Conservation (phyloP, 768 basidiomycete species). For the Nidularia pulvinata region DNA sequence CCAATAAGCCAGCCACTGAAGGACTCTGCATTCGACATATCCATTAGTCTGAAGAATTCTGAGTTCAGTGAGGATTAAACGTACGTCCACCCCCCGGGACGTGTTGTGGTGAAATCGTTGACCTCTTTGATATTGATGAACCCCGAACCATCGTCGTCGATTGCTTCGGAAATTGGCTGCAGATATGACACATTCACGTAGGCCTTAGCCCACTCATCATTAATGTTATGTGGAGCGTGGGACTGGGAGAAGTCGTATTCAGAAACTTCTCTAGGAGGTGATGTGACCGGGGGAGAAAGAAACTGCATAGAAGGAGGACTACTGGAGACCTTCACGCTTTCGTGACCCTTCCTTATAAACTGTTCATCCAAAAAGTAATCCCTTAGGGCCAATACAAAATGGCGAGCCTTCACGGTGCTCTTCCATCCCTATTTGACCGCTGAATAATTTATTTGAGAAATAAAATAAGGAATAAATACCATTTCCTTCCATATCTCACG, state of each 20-base stretch:
- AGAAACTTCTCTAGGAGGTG: neutral
- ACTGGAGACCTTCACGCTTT: neutral
- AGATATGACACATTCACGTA: conserved; percentile 27
- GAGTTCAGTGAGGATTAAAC: neutral
- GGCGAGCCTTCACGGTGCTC: conserved; percentile 33
- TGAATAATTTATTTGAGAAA: conserved; percentile 3
- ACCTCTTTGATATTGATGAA: conserved; percentile 32
- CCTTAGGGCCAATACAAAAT: conserved; percentile 32
- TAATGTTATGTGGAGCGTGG: neutral
- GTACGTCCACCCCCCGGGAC: conserved; percentile 26
- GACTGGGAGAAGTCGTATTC: neutral
- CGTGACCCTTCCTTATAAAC: neutral
- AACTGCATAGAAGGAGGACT: neutral
- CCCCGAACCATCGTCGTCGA: conserved; percentile 38
- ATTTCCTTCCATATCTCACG: conserved; percentile 36
- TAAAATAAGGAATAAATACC: conserved; percentile 13
- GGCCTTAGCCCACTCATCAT: conserved; percentile 25
- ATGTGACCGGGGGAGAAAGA: neutral
- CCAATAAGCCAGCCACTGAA: conserved; percentile 23
- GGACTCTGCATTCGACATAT: conserved; percentile 8
- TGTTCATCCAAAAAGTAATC: conserved; percentile 28
- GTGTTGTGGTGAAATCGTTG: conserved; percentile 23
- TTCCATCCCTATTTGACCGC: conserved; percentile 21
- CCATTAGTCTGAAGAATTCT: neutral
- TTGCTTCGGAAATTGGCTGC: conserved; percentile 31